Percentiles rank a stretch among this genome's conserved stretches.
phyloP scores from a whole-genome alignment of 2,329 filamentous ascomycete species.

The Microdochium trichocladiopsis region DNA sequence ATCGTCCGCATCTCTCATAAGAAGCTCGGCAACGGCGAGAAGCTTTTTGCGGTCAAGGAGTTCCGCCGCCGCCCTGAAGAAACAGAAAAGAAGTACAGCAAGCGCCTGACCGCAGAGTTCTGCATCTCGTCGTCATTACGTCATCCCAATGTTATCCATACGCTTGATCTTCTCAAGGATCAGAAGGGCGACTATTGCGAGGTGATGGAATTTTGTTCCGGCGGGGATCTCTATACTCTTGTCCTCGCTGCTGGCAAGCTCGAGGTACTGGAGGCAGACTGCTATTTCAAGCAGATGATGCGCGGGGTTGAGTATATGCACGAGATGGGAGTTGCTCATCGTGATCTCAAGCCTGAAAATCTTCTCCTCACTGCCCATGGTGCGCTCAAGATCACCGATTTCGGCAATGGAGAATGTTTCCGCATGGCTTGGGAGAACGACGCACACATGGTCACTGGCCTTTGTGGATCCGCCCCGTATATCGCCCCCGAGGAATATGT shows the following conservation, averaged over 20 bases:
- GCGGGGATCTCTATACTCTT: slow-evolving; percentile 90
- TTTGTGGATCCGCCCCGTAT: slow-evolving; percentile 94
- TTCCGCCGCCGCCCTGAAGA: slow-evolving; percentile 92
- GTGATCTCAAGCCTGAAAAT: slow-evolving; percentile 95
- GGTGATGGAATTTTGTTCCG: slow-evolving; percentile 98
- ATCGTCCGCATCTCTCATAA: slow-evolving; percentile 98
- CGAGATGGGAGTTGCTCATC: slow-evolving; percentile 97
- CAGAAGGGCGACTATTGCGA: slow-evolving; percentile 97
- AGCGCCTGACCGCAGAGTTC: slow-evolving; percentile 93
- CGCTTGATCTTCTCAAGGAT: slow-evolving; percentile 89
- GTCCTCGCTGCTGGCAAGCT: slow-evolving; percentile 88
- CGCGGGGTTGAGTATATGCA: slow-evolving; percentile 98
- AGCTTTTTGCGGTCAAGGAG: slow-evolving; percentile 96
- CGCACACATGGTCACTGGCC: slow-evolving; percentile 93
- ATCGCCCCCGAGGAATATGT: slow-evolving; percentile 96
- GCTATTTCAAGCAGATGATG: slow-evolving; percentile 99
- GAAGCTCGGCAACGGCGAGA: slow-evolving; percentile 79
- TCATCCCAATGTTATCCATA: slow-evolving; percentile 97
- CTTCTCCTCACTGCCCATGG: slow-evolving; percentile 88
- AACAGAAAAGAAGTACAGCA: slow-evolving; percentile 95
- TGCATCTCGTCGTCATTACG: slow-evolving; percentile 96
- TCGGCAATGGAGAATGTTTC: slow-evolving; percentile 98
- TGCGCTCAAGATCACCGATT: slow-evolving; percentile 94
- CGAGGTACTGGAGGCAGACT: slow-evolving; percentile 88
- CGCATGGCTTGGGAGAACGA: slow-evolving; percentile 99